Conservation (phyloP, 2,329 filamentous ascomycete species). For the Colletotrichum aenigma region DNA sequence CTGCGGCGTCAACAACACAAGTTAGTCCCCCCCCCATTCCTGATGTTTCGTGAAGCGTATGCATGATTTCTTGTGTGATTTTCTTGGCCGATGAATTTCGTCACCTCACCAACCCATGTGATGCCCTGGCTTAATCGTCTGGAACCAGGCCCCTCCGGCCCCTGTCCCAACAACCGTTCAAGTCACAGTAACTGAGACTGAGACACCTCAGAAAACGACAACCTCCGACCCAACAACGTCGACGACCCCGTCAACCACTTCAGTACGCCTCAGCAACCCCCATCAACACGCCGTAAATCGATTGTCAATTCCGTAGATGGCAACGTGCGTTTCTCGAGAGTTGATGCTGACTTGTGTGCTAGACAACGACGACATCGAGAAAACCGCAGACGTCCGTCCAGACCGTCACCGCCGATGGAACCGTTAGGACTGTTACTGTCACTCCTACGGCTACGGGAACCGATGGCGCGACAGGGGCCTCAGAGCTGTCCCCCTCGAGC, state of each 20-base stretch:
- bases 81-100: conserved; percentile 10
- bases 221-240: conserved; percentile 29
- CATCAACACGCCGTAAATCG: conserved; percentile 1
- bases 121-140: conserved; percentile 22
- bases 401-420: conserved; percentile 61
- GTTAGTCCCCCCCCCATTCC: conserved; percentile 6
- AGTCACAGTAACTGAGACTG: conserved; percentile 27
- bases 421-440: conserved; percentile 59
- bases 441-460: conserved; percentile 42
- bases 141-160: conserved; percentile 27
- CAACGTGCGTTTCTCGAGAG: background rate
- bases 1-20: conserved; percentile 23
- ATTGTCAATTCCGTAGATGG: background rate
- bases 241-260: conserved; percentile 14
- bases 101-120: conserved; percentile 5
- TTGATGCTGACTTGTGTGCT: background rate
- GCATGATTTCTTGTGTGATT: conserved; percentile 5
- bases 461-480: conserved; percentile 19
- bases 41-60: background rate
- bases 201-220: conserved; percentile 39
- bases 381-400: conserved; percentile 33
- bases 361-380: background rate
- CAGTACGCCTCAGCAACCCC: conserved; percentile 13
- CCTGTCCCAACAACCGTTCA: conserved; percentile 23
- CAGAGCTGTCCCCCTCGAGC: background rate